Base-by-base conservation (phyloP, 169 alveolate species). In the Plasmodium knowlesi region DNA sequence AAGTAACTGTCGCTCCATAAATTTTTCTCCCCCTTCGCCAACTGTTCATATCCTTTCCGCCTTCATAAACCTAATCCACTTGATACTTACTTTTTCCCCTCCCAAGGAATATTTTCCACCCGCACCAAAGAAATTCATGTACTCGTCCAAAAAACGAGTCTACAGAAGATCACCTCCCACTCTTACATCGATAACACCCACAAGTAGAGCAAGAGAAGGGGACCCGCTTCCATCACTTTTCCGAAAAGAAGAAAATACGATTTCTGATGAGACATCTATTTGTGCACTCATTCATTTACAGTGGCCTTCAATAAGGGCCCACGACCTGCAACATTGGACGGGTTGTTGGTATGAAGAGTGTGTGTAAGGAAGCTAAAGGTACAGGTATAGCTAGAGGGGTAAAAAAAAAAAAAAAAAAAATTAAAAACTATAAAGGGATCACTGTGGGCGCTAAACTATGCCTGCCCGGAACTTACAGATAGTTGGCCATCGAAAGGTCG, bases 401-500 rank as follows among this genome's bases (percentile, higher is more conserved):
- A 32, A 32, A 3, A 32, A 32, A 32, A 32, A 32, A 32, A 32
- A 32, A 3, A 32, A 32, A 32, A 32, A 32, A 32, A 32, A 3
- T 32, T 32, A 32, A 32, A 32, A 32, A 32, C 1, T 32, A 32
- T 32, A 3, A 32, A 32, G 39, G 39, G 5, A 3, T 3, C 39
- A 3, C 3, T 1, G 39, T 1, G 5, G 39, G 39, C 39, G 39
- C 39, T 32, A 32, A 32, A 32, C 39, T 32, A 32, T 32, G 3
- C 39, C 1, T 3, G 39, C 39, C 39, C 3, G 39, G 3, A 32
- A 1, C 73, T 57, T 83, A 83, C 92, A 8, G 10, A 12, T 10
- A 12, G 37, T 0, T 12, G 93, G 93, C 93, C 93, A 85, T 19
- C 57, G 74, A 72, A 85, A 85, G 67, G 78, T 54, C 2, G 93